Evolutionary conservation across 1,284 basidiomycete genomes (phyloP).

Genomic region (Trichosporon ovoides): DNA sequence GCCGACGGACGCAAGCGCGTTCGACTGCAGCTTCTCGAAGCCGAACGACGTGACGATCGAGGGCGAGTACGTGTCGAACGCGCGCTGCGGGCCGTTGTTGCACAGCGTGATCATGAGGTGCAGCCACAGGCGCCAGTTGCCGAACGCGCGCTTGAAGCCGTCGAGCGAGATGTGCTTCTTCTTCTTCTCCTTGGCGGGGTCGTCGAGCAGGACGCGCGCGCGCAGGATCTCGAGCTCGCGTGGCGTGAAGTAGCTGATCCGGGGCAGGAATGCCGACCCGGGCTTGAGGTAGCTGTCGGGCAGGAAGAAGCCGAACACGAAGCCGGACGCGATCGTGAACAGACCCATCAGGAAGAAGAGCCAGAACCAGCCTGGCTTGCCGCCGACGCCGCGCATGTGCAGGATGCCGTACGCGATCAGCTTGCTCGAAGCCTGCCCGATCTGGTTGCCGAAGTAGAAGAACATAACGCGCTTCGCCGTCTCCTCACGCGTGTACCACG

Average conservation of each 20-base stretch:
- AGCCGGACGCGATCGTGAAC: constrained; percentile 28
- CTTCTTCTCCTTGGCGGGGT: constrained; percentile 36
- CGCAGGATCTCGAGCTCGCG: constrained; percentile 37
- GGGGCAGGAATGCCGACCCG: constrained; percentile 27
- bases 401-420: constrained; percentile 32
- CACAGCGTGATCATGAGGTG: constrained; percentile 34
- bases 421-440: constrained; percentile 22
- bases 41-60: constrained; percentile 36
- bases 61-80: constrained; percentile 35
- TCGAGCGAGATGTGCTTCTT: constrained; percentile 24
- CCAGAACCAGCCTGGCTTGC: constrained; percentile 29
- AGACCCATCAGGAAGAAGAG: constrained; percentile 29
- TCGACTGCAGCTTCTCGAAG: constrained; percentile 25
- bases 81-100: constrained; percentile 33
- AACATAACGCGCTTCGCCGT: constrained; percentile 31
- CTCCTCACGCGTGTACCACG: constrained; percentile 29
- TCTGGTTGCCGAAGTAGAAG: constrained; percentile 35
- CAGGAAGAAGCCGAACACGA: constrained; percentile 32
- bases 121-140: constrained; percentile 28
- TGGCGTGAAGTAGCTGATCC: constrained; percentile 24
- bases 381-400: constrained; percentile 28
- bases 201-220: constrained; percentile 32
- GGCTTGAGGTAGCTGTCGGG: constrained; percentile 29
- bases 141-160: constrained; percentile 24
- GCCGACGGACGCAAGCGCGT: constrained; percentile 34